Evolutionary conservation across 495 filamentous ascomycete species (phyloP), one percentile per base, ranked within the genome.

Genomic region (Podospora comata): DNA sequence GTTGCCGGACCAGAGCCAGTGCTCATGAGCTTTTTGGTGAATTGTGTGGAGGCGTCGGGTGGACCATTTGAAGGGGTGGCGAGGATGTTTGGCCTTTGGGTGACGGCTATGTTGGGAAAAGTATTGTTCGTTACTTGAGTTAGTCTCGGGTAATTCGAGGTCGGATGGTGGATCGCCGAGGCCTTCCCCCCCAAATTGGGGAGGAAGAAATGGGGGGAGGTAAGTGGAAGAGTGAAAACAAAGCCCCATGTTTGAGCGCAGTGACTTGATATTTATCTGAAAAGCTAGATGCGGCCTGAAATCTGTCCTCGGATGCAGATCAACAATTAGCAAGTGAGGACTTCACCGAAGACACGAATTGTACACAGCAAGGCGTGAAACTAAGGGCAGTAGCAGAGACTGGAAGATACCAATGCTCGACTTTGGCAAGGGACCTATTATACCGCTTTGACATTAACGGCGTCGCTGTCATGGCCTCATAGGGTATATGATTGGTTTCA

Each of bases 21-120:
- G 23, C 15, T 18, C 54, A 13, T 56, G 16, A 5, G 4, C 4
- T 20, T 18, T 20, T 58, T 58, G 39, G 39, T 58, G 13, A 11
- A 58, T 58, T 6, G 55, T 26, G 55, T 7, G 55, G 13, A 26
- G 23, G 11, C 62, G 62, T 13, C 59, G 34, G 2, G 26, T 60
- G 18, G 59, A 68, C 70, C 66, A 70, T 58, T 64, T 62, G 55
- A 69, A 67, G 53, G 61, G 64, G 6, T 60, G 60, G 13, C 60
- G 67, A 1, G 32, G 32, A 27, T 67, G 18, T 54, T 56, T 66
- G 53, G 60, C 34, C 26, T 55, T 58, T 9, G 57, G 61, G 57
- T 65, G 39, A 26, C 23, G n/a, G 39, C 34, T 5, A 58, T 58
- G 55, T 5, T n/a, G n/a, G 7, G 0, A n/a, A n/a, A 58, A 18